A percentile compares a stretch with the other conserved stretches of the same genome.
Evolutionary conservation across 2,329 filamentous ascomycete species (phyloP).

Genomic region (Xylaria polymorpha): DNA sequence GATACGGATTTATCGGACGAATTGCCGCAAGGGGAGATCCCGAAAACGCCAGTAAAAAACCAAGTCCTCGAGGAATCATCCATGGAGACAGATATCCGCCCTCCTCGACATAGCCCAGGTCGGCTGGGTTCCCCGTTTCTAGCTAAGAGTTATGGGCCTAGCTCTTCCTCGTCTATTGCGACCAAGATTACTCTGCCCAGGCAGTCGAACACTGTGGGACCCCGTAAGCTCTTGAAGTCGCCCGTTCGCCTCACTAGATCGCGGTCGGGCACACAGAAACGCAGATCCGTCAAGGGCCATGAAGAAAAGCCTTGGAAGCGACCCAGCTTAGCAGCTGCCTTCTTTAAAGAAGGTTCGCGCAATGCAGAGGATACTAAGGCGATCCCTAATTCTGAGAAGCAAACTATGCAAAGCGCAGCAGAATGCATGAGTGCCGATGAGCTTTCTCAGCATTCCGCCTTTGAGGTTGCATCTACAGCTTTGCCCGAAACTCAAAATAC

Average conservation of each 20-base stretch:
- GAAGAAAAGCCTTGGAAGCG: constrained; percentile 63
- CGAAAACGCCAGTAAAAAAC: constrained; percentile 13
- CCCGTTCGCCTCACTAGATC: constrained; percentile 64
- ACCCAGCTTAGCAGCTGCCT: constrained; percentile 65
- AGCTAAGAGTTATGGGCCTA: constrained; percentile 71
- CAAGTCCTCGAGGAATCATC: constrained; percentile 13
- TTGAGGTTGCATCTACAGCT: constrained; percentile 15
- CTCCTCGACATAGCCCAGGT: constrained; percentile 30
- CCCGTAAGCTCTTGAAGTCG: constrained; percentile 63
- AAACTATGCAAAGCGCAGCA: constrained; percentile 7
- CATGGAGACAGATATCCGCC: constrained; percentile 4
- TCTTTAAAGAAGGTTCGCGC: constrained; percentile 55
- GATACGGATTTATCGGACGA: constrained; percentile 18
- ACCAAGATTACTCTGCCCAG: constrained; percentile 54
- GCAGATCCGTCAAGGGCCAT: constrained; percentile 61
- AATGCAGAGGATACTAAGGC: constrained; percentile 27
- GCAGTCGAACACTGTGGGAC: constrained; percentile 62
- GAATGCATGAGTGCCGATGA: constrained; percentile 3
- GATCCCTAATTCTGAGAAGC: neutral
- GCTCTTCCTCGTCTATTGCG: constrained; percentile 63
- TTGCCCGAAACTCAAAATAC: constrained; percentile 4
- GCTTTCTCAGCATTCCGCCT: constrained; percentile 6
- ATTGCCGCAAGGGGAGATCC: neutral
- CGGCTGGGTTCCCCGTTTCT: constrained; percentile 67
- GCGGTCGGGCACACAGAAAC: constrained; percentile 66